Base-by-base conservation (phyloP, 345 rosid species). In the Murraya koenigii region DNA sequence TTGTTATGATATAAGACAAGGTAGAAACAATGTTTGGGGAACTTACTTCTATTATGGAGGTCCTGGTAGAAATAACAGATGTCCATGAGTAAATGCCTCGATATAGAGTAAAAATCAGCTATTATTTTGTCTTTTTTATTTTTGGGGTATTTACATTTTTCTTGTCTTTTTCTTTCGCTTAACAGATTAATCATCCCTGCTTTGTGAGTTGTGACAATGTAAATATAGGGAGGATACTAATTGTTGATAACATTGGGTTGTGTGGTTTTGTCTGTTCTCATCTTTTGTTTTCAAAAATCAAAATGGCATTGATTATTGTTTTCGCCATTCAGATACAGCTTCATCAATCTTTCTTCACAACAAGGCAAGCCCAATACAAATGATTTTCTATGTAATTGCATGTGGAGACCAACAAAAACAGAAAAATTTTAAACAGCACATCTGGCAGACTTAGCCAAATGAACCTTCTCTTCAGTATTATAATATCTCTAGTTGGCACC, bases 1-100 rank as follows among this genome's bases (percentile, higher is more conserved):
- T 83, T 96, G 99, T 84, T 96, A 96, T 81, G 93, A 94, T 62
- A 92, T 96, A 35, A 88, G 91, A 89, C 97, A 93, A 76, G 98
- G 97, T 15, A 90, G 76, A 80, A 95, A 87, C 76, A 84, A 82
- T 69, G 94, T 81, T 38, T 95, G 99, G 98, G 99, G 98, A n/a
- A 95, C 94, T 75, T 93, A 93, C 80, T 93, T 95, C 84, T 95
- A 93, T 79, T 95, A 93, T 69, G 99, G 99, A 74, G 99, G 99
- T 23, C 99, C 98, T 63, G 99, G 99, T 73, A 90, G 98, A 74
- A 95, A 93, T 76, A 88, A 87, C 33, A 87, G 88, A 68, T 95
- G 99, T 83, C 97, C 95, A 81, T 89, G 83, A 88, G n/a, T 47
- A 67, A 72, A 39, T 14, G 63, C 22, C 72, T 19, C 64, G 55